Base-by-base conservation (phyloP, 768 basidiomycete species). In the Trametes gibbosa region DNA sequence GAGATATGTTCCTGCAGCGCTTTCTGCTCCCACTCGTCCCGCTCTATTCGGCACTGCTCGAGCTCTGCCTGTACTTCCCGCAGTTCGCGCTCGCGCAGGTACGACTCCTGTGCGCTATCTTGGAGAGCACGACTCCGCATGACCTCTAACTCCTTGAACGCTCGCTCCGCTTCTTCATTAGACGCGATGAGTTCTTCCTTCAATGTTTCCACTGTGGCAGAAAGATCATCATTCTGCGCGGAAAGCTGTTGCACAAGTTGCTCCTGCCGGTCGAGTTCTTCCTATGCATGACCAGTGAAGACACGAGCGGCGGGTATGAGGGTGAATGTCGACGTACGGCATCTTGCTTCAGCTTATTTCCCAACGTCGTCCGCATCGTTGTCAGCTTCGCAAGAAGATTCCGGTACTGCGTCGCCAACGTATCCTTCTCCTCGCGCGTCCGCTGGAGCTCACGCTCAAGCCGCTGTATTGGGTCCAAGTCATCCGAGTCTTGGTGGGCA, bases 181-280 rank as follows among this genome's bases (percentile, higher is more conserved):
- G 91, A 87, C 0, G 81, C 75, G 46, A 89, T 77, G 43, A 98
- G 80, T 69, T 99, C 97, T 0, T 81, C 67, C 68, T 90, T 88
- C 37, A 98, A 80, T 8, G 92, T 89, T 53, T 89, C 85, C 27
- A 97, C 75, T 0, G 92, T 91, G 29, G 73, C 68, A 8, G 76
- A 70, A 16, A 95, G 78, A 67, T 92, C 87, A 6, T 91, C 87
- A 68, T 88, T 91, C 68, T 93, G 86, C 2, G 81, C 83, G 2
- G 83, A 86, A 25, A 99, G 75, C 59, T 87, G 84, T 58, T 90
- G 89, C 34, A 97, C 82, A 35, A 87, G 80, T 65, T 90, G 87
- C 69, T 95, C 95, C 62, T 92, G 81, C 63, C 94, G 82, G 79
- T 98, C 97, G 42, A 99, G 87, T 81, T 98, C 97, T 85, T 98